A percentile compares a stretch with the other conserved stretches of the same genome.
Conservation (phyloP, 208 protist species). For the Leishmania gerbilli region DNA sequence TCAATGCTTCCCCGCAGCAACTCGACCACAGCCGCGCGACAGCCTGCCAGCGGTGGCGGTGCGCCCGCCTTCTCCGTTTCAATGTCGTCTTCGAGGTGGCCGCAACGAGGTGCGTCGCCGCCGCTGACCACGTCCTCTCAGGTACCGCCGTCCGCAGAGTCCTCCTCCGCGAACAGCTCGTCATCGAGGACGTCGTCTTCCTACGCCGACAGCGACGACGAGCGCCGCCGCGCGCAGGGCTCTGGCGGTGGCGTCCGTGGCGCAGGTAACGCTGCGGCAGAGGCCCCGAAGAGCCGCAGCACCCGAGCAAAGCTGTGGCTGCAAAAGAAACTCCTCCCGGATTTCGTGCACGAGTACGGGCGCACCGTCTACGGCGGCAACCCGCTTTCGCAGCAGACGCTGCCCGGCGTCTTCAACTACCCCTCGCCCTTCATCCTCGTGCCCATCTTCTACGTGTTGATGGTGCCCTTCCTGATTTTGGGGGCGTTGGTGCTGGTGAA, state of each 20-base stretch:
- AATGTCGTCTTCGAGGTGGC: neutral
- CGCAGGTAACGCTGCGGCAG: neutral
- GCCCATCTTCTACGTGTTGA: slow-evolving; percentile 51
- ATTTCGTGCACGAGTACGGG: slow-evolving; percentile 53
- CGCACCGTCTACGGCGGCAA: slow-evolving; percentile 78
- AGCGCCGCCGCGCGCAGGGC: neutral
- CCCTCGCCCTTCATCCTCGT: slow-evolving; percentile 52
- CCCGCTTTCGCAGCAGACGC: slow-evolving; percentile 76
- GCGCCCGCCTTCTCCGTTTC: neutral
- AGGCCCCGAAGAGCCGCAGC: slow-evolving; percentile 1
- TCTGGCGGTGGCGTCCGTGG: neutral
- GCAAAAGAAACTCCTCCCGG: slow-evolving; percentile 32
- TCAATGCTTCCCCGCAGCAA: neutral
- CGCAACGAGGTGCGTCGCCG: neutral
- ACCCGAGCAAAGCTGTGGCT: slow-evolving; percentile 16
- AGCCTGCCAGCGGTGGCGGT: neutral
- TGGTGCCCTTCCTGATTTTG: slow-evolving; percentile 54
- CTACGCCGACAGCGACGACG: neutral
- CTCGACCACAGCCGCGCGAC: neutral
- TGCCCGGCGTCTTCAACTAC: slow-evolving; percentile 69
- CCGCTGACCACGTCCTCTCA: neutral
- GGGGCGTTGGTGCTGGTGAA: slow-evolving; percentile 45
- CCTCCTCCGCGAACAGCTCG: neutral
- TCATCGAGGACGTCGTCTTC: neutral
- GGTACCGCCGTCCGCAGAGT: neutral